These are phyloP conservation scores for Endotrypanum monterogeii DNA, from an alignment of 208 protist species.

Conservation along the genomic window DNA sequence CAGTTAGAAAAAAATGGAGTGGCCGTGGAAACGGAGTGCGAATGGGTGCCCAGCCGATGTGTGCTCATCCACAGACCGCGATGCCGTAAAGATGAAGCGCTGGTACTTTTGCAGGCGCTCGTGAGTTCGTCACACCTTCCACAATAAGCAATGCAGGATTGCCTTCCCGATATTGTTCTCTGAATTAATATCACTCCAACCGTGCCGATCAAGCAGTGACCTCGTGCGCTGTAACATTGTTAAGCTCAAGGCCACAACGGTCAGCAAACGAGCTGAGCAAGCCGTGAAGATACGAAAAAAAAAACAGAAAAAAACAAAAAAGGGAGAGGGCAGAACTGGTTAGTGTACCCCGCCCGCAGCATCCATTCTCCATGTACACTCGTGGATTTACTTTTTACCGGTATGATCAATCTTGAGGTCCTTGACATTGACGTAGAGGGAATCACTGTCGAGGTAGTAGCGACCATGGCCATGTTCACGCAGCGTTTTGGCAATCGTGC, in stretches of 20 bases:
- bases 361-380: neutral
- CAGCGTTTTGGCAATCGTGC: constrained; percentile 89
- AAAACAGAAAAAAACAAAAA: too few relatives aligned
- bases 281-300: neutral
- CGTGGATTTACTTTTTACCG: constrained; percentile 11
- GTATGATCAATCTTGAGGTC: constrained; percentile 41
- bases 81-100: neutral
- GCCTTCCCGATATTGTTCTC: neutral
- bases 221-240: neutral
- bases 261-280: neutral
- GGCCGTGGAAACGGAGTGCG: neutral
- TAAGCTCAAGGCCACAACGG: neutral
- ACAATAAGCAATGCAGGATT: neutral
- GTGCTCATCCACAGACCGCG: neutral
- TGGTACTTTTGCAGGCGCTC: neutral
- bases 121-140: neutral
- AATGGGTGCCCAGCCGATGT: neutral
- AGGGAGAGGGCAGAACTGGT: constrained; percentile 2
- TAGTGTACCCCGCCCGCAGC: neutral
- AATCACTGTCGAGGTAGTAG: constrained; percentile 85
- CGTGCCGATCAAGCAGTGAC: neutral
- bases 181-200: neutral
- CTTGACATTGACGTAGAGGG: constrained; percentile 79
- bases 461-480: constrained; percentile 62
- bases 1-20: neutral